Base-by-base conservation (phyloP, 352 stramenopile species). In the Globisporangium emineosum region DNA sequence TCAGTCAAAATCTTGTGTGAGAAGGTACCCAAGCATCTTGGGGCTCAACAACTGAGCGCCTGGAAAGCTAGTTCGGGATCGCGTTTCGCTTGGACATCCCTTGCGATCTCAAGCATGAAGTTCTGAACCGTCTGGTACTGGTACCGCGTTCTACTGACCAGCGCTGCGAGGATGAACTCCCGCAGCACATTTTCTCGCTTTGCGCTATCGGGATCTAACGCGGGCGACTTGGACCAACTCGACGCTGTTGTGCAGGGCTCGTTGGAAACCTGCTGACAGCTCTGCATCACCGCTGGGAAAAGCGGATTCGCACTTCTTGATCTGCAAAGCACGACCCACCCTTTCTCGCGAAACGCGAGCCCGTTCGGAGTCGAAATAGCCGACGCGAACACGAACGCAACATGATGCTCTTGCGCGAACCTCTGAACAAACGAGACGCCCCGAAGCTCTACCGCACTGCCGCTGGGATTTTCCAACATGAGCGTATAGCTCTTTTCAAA, bases 401-500 rank as follows among this genome's bases (percentile, higher is more conserved):
- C 51, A 32, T 55, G 40, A 27, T 55, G 5, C 15, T 45, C 37
- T 4, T 67, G 43, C 15, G 43, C 40, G 43, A 35, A 62, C 21
- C 25, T 19, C 19, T 57, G 45, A 13, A 61, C 21, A 5, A 67
- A 43, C 53, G 62, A 67, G 23, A 50, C 27, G 17, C 62, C 62
- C 12, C 59, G 27, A 2, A 67, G 37, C 30, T 62, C 51, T 7
- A 67, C 40, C 4, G 54, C 12, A 4, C 32, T 53, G 5, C 40
- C 45, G 8, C 40, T 35, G 2, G 32, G 52, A 2, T 19, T 29
- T 5, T 60, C 32, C 21, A 67, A 23, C 29, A 45, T 53, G 5
- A 62, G 6, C 1, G 54, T 51, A 32, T 67, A 67, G 21, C 21
- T 57, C 23, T 67, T 67, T 33, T 67, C 17, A 35, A 62, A 67